Base-by-base conservation (phyloP, 805 yeast genomes). In the Kazachstania bromeliacearum region DNA sequence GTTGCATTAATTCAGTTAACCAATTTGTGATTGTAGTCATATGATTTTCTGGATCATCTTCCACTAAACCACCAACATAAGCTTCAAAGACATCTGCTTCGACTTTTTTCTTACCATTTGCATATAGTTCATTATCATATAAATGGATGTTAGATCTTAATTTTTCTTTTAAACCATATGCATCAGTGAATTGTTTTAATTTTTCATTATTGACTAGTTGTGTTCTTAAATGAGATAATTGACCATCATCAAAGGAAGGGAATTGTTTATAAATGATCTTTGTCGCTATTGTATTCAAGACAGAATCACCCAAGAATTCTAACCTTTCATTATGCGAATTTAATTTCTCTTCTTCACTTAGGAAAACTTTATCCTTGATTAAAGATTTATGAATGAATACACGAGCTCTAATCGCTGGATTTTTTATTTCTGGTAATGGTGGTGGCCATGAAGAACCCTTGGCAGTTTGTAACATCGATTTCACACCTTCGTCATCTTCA, bases 41-140 rank as follows among this genome's bases (percentile, higher is more conserved):
- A 41, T 75, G 71, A 13, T 62, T 57, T 9, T 61, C 62, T 28
- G 57, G 52, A 16, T 64, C 59, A 30, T 71, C 63, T 43, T 83
- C 94, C 16, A 74, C 64, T 22, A 89, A 58, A 0, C 94, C 98
- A 5, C 95, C 97, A 31, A 92, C 69, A 47, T 89, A 89, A 0
- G 97, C 96, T 60, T 92, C 98, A 54, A 89, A 84, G 0, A 82
- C 76, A 65, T 89, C 98, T 0, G 97, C 95, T 50, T 71, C 71
- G 4, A 82, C 64, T 53, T 92, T 92, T 44, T 71, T 71, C 40
- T 70, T 74, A 7, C 84, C 83, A 23, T 64, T 62, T 20, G 60
- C 55, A 36, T 70, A 65, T 14, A 42, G 45, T 3, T 42, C 37
- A 17, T 55, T 48, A 15, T 46, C 50, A 19, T 43, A 41, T 9